phyloP scores from a whole-genome alignment of 2,329 filamentous ascomycete genomes.

The Spiromastix sp. region DNA sequence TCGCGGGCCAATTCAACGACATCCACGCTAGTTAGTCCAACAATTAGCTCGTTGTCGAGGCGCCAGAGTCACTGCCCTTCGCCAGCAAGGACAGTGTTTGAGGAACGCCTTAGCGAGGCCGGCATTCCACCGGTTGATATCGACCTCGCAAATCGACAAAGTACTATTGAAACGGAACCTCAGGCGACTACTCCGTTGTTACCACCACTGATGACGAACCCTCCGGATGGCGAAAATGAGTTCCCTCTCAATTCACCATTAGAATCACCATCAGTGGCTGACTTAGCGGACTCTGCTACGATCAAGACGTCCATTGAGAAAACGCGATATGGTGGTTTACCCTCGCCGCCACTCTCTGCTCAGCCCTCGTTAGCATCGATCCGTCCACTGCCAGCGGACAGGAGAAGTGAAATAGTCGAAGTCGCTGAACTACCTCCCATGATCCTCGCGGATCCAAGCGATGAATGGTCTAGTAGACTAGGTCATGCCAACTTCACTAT shows the following conservation, averaged over 20 bases:
- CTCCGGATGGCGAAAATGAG: slow-evolving; percentile 36
- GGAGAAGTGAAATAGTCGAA: slow-evolving; percentile 34
- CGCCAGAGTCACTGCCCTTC: slow-evolving; percentile 50
- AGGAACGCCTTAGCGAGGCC: slow-evolving; percentile 40
- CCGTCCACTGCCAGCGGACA: slow-evolving; percentile 38
- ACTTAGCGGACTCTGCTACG: slow-evolving; percentile 36
- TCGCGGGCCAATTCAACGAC: slow-evolving; percentile 35
- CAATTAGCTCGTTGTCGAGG: slow-evolving; percentile 25
- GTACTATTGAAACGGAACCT: slow-evolving; percentile 46
- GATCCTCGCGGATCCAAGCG: slow-evolving; percentile 53
- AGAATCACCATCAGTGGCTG: slow-evolving; percentile 70
- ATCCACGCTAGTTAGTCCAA: slow-evolving; percentile 27
- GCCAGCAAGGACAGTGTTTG: slow-evolving; percentile 54
- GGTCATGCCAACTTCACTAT: slow-evolving; percentile 94
- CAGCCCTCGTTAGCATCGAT: slow-evolving; percentile 72
- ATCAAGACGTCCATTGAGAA: slow-evolving; percentile 39
- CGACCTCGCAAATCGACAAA: slow-evolving; percentile 40
- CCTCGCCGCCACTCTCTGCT: slow-evolving; percentile 65
- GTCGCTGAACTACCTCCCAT: slow-evolving; percentile 53
- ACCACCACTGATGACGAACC: slow-evolving; percentile 64
- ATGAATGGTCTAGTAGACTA: slow-evolving; percentile 74
- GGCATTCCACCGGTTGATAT: slow-evolving; percentile 43
- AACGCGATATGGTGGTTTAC: slow-evolving; percentile 35
- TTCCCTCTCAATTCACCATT: slow-evolving; percentile 65
- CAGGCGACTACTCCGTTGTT: slow-evolving; percentile 74